Conservation (phyloP, 2,329 filamentous ascomycete species). For the Ophiostoma fasciatum region DNA sequence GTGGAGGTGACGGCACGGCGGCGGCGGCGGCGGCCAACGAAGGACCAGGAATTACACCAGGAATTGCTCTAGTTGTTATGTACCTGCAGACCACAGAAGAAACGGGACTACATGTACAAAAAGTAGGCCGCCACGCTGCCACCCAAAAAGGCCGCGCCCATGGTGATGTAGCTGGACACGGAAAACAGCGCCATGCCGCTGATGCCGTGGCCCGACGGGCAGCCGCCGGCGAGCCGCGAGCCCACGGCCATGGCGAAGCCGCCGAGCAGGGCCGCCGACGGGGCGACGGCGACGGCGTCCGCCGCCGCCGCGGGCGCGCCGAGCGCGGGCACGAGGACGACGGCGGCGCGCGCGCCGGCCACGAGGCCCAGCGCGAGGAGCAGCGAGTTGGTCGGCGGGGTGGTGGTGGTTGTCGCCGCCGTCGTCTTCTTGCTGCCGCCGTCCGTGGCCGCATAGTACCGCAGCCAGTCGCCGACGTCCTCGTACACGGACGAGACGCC, state of each 20-base stretch:
- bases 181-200: constrained; percentile 50
- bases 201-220: constrained; percentile 55
- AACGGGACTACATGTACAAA: neutral
- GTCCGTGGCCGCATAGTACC: constrained; percentile 10
- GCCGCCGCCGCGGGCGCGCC: constrained; percentile 2
- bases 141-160: constrained; percentile 40
- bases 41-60: no score
- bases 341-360: constrained; percentile 10
- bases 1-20: constrained; percentile 20
- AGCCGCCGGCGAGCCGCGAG: constrained; percentile 47
- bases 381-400: constrained; percentile 16
- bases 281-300: constrained; percentile 17
- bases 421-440: neutral
- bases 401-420: no score
- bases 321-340: constrained; percentile 2
- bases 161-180: constrained; percentile 45
- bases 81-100: neutral
- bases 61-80: no score
- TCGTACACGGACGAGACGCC: constrained; percentile 49
- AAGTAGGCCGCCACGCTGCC: constrained; percentile 19
- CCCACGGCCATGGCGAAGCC: constrained; percentile 45
- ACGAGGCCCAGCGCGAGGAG: constrained; percentile 19
- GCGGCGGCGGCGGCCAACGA: constrained; percentile 1
- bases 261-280: constrained; percentile 30
- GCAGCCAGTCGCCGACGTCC: constrained; percentile 41